Evolutionary conservation across 352 stramenopile species (phyloP), one percentile per base, ranked within the genome.

Genomic region (Globisporangium heterothallicum): DNA sequence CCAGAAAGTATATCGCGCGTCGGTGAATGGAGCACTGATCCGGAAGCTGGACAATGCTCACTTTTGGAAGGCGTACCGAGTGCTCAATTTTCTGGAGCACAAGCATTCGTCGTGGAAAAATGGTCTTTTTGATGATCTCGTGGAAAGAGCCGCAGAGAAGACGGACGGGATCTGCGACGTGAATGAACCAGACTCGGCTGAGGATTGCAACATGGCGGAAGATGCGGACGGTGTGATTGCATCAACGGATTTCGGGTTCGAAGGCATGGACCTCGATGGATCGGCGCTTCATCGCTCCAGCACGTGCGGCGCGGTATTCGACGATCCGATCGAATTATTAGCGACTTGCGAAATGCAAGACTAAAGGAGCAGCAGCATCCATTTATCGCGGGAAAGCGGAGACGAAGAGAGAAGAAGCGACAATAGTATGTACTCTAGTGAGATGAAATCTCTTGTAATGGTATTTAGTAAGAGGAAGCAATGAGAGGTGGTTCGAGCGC

Each of bases 1-100:
- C 42, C 79, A 98, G 52, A 97, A 98, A 64, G 87, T 98, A n/a
- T 96, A 92, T 43, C 84, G 96, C 1, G 70, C 91, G 45, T 61
- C 64, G n/a, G 64, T 84, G 12, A 87, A 92, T 42, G 84, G 81
- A 21, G 58, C 74, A 27, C 66, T 87, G 50, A 64, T 94, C 40
- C 73, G 71, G 40, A 94, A 94, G 57, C 61, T 91, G 41, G 81
- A 91, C 59, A 92, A 92, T 57, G 84, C 84, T 10, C 77, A 91
- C 42, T 94, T 94, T 50, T 92, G 81, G 81, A 78, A 91, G 45
- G 84, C 78, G 4, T 80, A 77, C 53, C 62, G 64, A 13, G 78
- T 88, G 42, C 79, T 88, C 36, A 68, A 86, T 53, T 92, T 91
- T 49, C 66, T 94, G 49, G 65, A 85, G 40, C 52, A 63, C 38